Conservation (phyloP, 495 filamentous ascomycete genomes). For the Aspergillus wentii region DNA sequence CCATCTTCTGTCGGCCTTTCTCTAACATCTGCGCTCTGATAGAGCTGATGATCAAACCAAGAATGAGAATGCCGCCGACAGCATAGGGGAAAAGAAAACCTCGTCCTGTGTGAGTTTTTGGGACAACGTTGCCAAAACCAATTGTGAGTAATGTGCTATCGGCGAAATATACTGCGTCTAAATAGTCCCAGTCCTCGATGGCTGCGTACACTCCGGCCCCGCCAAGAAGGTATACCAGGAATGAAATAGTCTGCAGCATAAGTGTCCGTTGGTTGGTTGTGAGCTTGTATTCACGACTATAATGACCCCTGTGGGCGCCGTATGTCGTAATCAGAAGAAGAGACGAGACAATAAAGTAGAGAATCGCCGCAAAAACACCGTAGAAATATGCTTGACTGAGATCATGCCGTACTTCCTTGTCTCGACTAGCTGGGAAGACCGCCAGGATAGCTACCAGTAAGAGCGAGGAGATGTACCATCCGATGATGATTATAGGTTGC, state of each 20-base stretch:
- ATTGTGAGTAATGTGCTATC: constrained; percentile 83
- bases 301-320: constrained; percentile 60
- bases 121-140: constrained; percentile 68
- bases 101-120: constrained; percentile 57
- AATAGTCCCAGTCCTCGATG: constrained; percentile 73
- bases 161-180: constrained; percentile 79
- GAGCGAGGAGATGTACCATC: too few species aligned
- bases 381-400: too few species aligned
- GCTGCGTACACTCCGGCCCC: constrained; percentile 67
- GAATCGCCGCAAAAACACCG: constrained; percentile 64
- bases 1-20: constrained; percentile 64
- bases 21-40: constrained; percentile 78
- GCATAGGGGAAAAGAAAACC: constrained; percentile 75
- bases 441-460: too few species aligned
- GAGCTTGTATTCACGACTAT: constrained; percentile 64
- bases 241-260: constrained; percentile 82
- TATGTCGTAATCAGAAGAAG: constrained; percentile 66
- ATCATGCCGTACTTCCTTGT: too few species aligned
- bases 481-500: too few species aligned
- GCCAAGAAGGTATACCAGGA: constrained; percentile 68
- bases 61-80: constrained; percentile 70
- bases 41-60: constrained; percentile 82
- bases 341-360: constrained; percentile 72
- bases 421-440: too few species aligned
- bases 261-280: constrained; percentile 73